Evolutionary conservation across 257 asterid species (phyloP).

Genomic region (Henckelia pumila): DNA sequence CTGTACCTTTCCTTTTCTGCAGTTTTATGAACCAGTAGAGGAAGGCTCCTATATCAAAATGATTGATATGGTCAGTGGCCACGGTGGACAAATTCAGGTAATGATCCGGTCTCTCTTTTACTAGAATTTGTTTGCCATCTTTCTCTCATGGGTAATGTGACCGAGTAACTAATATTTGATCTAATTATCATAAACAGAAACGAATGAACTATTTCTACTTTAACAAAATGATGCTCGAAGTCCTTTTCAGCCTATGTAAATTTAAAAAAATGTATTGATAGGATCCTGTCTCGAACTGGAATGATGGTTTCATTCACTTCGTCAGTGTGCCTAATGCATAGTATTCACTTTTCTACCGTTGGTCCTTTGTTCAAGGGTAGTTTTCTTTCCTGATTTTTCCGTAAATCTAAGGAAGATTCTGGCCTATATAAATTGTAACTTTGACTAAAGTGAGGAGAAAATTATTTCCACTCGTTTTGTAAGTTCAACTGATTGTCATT

Average conservation of each 20-base stretch:
- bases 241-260: slow-evolving; percentile 7
- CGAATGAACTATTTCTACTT: background rate
- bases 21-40: slow-evolving; percentile 97
- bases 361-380: too few species aligned
- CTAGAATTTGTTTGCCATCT: slow-evolving; percentile 15
- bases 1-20: slow-evolving; percentile 25
- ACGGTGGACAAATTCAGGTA: slow-evolving; percentile 98
- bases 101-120: slow-evolving; percentile 21
- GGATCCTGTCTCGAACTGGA: too few species aligned
- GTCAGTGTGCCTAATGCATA: too few species aligned
- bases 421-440: too few species aligned
- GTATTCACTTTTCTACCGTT: too few species aligned
- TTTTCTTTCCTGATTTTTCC: too few species aligned
- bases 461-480: too few species aligned
- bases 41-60: slow-evolving; percentile 98
- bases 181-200: slow-evolving; percentile 19
- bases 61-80: slow-evolving; percentile 98
- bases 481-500: too few species aligned
- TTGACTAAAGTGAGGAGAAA: too few species aligned
- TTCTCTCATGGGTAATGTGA: background rate
- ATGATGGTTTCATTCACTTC: too few species aligned
- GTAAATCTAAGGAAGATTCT: too few species aligned
- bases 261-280: too few species aligned
- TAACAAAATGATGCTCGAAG: slow-evolving; percentile 10
- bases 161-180: slow-evolving; percentile 13